phyloP scores from a whole-genome alignment of 2,329 filamentous ascomycete genomes.

The Pseudogymnoascus sp. region DNA sequence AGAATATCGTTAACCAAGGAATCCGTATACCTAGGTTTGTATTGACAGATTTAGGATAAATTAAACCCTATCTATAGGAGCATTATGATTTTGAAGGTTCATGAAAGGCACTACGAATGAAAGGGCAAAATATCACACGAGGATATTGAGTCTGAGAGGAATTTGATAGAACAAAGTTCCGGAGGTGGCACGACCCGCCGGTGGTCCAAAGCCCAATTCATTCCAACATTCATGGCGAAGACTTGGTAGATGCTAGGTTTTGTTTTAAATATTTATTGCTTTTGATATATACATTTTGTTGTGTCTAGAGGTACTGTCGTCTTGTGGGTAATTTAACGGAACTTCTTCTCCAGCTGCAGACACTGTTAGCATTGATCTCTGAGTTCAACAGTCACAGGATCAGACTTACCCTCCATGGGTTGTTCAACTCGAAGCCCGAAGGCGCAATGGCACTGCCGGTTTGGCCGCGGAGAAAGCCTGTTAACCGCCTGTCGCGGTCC shows the following conservation, averaged over 20 bases:
- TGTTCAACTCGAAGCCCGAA: constrained; percentile 33
- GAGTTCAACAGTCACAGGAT: not conserved
- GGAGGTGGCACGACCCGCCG: not conserved
- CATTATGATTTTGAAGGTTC: not conserved
- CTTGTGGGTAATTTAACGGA: not conserved
- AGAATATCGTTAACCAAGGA: not conserved
- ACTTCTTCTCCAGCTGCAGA: constrained; percentile 9
- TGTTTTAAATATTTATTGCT: not conserved
- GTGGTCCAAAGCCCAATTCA: not conserved
- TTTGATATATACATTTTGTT: constrained; percentile 7
- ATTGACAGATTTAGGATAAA: not conserved
- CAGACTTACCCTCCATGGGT: constrained; percentile 33
- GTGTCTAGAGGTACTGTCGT: not conserved
- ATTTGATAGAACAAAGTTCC: not conserved
- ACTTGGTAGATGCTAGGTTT: not conserved
- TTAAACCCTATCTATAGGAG: not conserved
- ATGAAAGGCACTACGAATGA: not conserved
- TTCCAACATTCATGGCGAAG: not conserved
- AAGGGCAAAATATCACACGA: not conserved
- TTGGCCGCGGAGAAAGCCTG: constrained; percentile 32
- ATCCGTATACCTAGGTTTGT: not conserved
- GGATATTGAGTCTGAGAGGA: not conserved
- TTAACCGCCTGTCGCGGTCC: constrained; percentile 34
- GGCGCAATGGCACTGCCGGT: constrained; percentile 30
- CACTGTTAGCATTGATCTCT: not conserved